A percentile compares a stretch with the other conserved stretches of the same genome.
phyloP scores from a whole-genome alignment of 2,329 filamentous ascomycete genomes.

The Arthroderma sp. region DNA sequence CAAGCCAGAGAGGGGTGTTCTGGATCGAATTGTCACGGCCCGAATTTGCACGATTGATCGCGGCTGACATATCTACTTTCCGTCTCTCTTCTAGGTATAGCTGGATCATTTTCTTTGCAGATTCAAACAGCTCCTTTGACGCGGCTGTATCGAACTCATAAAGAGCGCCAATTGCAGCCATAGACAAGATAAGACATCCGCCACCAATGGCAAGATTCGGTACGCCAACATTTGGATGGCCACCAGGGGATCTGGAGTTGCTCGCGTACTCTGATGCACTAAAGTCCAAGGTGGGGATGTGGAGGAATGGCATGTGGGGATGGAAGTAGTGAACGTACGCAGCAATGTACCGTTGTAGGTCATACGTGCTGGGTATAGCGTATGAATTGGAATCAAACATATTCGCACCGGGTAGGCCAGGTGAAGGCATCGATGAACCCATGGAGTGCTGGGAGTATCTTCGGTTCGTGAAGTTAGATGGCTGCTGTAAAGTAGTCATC shows the following conservation, averaged over 20 bases:
- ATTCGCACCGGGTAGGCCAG: slow-evolving; percentile 21
- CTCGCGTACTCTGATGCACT: slow-evolving; percentile 57
- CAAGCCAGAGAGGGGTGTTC: slow-evolving; percentile 79
- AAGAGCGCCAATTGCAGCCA: slow-evolving; percentile 73
- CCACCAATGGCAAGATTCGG: slow-evolving; percentile 56
- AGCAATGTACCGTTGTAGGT: slow-evolving; percentile 79
- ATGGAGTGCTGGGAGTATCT: slow-evolving; percentile 48
- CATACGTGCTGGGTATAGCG: slow-evolving; percentile 62
- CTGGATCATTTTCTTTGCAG: slow-evolving; percentile 90
- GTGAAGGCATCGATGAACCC: slow-evolving; percentile 35
- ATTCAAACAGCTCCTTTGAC: slow-evolving; percentile 78
- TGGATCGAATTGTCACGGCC: slow-evolving; percentile 50
- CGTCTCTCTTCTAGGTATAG: slow-evolving; percentile 83
- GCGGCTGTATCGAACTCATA: slow-evolving; percentile 73
- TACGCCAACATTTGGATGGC: slow-evolving; percentile 38
- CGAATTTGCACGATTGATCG: slow-evolving; percentile 38
- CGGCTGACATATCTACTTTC: slow-evolving; percentile 62
- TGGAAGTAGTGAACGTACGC: slow-evolving; percentile 89
- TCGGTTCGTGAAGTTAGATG: slow-evolving; percentile 39
- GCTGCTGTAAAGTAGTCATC: slow-evolving; percentile 47
- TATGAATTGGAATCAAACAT: slow-evolving; percentile 11
- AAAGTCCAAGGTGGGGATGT: slow-evolving; percentile 83
- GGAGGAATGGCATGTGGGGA: slow-evolving; percentile 86
- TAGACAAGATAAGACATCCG: slow-evolving; percentile 73
- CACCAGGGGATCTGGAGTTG: slow-evolving; percentile 44